A percentile compares a stretch with the other conserved stretches of the same genome.
Evolutionary conservation across 768 basidiomycete genomes (phyloP).

Genomic region (Tylopilus felleus): DNA sequence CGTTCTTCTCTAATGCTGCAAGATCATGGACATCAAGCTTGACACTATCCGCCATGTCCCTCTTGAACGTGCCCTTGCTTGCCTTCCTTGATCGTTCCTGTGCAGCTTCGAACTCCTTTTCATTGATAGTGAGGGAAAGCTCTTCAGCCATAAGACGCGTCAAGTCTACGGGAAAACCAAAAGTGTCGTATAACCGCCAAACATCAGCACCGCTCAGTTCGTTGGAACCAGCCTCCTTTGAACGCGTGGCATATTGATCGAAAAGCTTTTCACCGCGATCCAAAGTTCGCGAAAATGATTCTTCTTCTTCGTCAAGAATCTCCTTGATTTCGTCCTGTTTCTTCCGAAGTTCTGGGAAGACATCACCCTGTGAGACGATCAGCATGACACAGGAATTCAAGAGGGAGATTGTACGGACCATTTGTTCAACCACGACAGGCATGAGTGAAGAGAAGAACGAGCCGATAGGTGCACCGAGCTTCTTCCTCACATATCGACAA

Average conservation of each 20-base stretch:
- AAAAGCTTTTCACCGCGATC: conserved; percentile 97
- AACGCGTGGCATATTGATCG: conserved; percentile 74
- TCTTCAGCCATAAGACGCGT: conserved; percentile 98
- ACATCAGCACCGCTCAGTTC: conserved; percentile 88
- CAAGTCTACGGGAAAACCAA: conserved; percentile 95
- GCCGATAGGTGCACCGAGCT: conserved; percentile 88
- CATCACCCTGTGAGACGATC: conserved; percentile 53
- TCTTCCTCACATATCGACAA: conserved; percentile 93
- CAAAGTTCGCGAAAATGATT: conserved; percentile 94
- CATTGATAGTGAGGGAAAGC: conserved; percentile 76
- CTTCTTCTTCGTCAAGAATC: conserved; percentile 96
- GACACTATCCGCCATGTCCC: conserved; percentile 61
- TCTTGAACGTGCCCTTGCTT: conserved; percentile 80
- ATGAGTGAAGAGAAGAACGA: conserved; percentile 92
- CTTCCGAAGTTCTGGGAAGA: conserved; percentile 92
- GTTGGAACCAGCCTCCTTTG: conserved; percentile 57
- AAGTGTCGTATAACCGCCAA: conserved; percentile 97
- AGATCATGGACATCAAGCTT: conserved; percentile 96
- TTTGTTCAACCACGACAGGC: conserved; percentile 84
- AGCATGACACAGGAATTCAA: conserved; percentile 3
- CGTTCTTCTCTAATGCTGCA: conserved; percentile 77
- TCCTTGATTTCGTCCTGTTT: conserved; percentile 83
- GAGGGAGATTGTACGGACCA: conserved; percentile 49
- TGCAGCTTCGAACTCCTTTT: conserved; percentile 85
- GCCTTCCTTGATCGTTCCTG: conserved; percentile 87